Evolutionary conservation across 768 basidiomycete species (phyloP).

Genomic region (Rossbeevera mucosa): DNA sequence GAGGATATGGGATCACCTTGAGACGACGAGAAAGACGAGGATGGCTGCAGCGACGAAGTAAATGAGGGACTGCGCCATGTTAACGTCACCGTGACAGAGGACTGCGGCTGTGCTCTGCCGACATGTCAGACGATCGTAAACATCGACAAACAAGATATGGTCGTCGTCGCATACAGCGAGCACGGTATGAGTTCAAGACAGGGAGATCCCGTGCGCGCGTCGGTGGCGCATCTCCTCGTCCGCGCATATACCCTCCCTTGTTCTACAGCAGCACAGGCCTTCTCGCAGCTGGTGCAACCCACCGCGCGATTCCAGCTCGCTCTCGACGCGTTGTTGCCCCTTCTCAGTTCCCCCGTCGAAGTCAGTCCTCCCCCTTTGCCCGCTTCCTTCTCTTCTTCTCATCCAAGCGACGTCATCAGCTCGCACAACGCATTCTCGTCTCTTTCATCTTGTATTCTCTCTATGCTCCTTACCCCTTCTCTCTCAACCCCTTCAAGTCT

Average conservation of each 20-base stretch:
- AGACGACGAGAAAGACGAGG: slow-evolving; percentile 11
- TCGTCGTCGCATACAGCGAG: slow-evolving; percentile 31
- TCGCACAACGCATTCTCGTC: slow-evolving; percentile 70
- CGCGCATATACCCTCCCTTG: slow-evolving; percentile 68
- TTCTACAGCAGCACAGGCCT: slow-evolving; percentile 72
- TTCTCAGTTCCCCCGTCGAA: slow-evolving; percentile 56
- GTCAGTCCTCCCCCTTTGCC: slow-evolving; percentile 35
- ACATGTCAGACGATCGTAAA: slow-evolving; percentile 16
- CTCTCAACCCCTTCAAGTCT: slow-evolving; percentile 79
- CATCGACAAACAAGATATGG: slow-evolving; percentile 20
- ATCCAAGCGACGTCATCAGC: slow-evolving; percentile 35
- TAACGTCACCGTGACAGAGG: no score
- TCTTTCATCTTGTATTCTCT: slow-evolving; percentile 77
- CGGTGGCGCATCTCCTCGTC: slow-evolving; percentile 63
- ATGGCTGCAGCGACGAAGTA: slow-evolving; percentile 22
- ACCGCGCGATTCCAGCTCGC: slow-evolving; percentile 79
- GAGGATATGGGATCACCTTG: slow-evolving; percentile 16
- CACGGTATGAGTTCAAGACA: slow-evolving; percentile 32
- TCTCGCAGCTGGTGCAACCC: slow-evolving; percentile 69
- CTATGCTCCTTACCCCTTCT: slow-evolving; percentile 74
- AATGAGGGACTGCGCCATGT: slow-evolving; percentile 14
- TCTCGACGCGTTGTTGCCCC: slow-evolving; percentile 73
- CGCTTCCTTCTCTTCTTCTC: slow-evolving; percentile 13
- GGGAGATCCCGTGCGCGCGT: slow-evolving; percentile 49
- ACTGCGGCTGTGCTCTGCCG: no score